phyloP scores from a whole-genome alignment of 306 rosid genomes.

The Pterocarpus macrocarpus region DNA sequence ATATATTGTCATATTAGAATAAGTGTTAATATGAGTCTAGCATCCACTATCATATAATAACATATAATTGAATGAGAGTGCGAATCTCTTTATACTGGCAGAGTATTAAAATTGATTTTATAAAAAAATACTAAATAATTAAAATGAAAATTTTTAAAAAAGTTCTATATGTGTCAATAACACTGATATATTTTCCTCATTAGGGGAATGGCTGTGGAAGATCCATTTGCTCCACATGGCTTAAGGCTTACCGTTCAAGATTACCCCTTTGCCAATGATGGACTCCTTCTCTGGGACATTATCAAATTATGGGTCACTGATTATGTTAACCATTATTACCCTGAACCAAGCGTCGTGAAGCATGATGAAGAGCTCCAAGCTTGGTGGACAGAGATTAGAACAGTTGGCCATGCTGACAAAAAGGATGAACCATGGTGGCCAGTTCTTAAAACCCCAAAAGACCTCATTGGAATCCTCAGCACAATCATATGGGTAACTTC shows the following conservation, averaged over 20 bases:
- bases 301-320: constrained; percentile 74
- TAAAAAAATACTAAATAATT: too few species aligned
- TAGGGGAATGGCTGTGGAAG: constrained; percentile 72
- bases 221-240: constrained; percentile 77
- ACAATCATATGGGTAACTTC: constrained; percentile 77
- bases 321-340: constrained; percentile 69
- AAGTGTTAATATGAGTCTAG: too few species aligned
- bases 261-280: constrained; percentile 85
- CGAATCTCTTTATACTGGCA: too few species aligned
- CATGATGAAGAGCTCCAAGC: constrained; percentile 78
- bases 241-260: constrained; percentile 69
- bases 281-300: constrained; percentile 70
- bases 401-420: constrained; percentile 74
- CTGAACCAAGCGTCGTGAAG: constrained; percentile 49
- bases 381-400: constrained; percentile 85
- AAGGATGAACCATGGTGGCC: constrained; percentile 95
- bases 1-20: too few species aligned
- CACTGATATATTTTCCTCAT: background rate
- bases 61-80: too few species aligned
- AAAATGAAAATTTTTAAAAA: too few species aligned
- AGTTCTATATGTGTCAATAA: too few species aligned
- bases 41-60: too few species aligned
- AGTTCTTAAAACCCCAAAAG: constrained; percentile 56
- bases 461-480: constrained; percentile 62
- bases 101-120: too few species aligned